These are phyloP conservation scores for Fusarium compactum DNA, from an alignment of 2,329 filamentous ascomycete species.

Conservation along the genomic window DNA sequence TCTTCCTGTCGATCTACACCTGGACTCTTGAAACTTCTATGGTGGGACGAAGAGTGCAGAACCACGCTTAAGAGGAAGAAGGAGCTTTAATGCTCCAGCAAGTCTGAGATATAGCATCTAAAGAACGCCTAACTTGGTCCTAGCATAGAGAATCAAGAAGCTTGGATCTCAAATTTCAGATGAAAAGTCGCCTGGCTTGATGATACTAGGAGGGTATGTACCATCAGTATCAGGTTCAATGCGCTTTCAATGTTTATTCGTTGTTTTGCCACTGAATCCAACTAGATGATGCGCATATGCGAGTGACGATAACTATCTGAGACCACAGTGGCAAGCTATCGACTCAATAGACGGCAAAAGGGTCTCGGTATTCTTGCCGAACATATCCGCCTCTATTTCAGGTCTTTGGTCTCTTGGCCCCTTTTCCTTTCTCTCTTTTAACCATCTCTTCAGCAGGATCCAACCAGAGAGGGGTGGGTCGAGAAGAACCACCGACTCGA, in stretches of 20 bases:
- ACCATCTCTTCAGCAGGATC: conserved; percentile 13
- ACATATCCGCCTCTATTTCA: neutral
- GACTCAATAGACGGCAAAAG: neutral
- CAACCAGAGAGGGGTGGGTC: conserved; percentile 7
- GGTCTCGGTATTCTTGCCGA: neutral
- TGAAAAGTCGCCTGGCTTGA: neutral
- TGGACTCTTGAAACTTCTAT: neutral
- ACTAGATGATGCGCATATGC: neutral
- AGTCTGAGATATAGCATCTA: neutral
- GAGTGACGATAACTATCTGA: neutral
- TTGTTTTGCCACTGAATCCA: neutral
- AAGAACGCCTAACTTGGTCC: neutral
- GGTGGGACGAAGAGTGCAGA: neutral
- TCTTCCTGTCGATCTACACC: neutral
- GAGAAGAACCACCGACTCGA: conserved; percentile 11
- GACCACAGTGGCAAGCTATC: neutral
- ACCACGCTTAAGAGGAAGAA: neutral
- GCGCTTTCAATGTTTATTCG: neutral
- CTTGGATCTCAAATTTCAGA: neutral
- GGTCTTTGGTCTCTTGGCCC: neutral
- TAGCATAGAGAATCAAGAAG: neutral
- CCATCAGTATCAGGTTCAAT: neutral
- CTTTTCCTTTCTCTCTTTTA: conserved; percentile 5
- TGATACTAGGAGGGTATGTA: neutral
- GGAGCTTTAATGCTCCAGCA: neutral